phyloP scores from a whole-genome alignment of 1,284 basidiomycete genomes.

The Ganoderma boninense region DNA sequence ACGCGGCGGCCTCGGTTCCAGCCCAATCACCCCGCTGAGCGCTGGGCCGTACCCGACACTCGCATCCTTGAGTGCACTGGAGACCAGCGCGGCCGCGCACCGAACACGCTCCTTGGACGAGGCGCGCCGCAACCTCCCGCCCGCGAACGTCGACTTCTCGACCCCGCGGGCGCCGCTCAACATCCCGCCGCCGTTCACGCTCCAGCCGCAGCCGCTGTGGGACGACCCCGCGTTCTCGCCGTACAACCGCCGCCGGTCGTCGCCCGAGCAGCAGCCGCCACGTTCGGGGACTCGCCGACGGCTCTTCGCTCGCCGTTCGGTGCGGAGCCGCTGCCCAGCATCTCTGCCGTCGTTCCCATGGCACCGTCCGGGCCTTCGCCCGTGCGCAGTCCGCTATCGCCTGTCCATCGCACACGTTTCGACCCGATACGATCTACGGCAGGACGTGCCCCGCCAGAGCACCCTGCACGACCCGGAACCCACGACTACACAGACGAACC shows the following conservation, averaged over 20 bases:
- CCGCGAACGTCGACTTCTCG: conserved; percentile 44
- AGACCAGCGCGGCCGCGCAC: conserved; percentile 18
- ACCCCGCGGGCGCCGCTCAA: conserved; percentile 53
- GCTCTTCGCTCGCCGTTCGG: conserved; percentile 22
- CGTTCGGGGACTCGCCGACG: conserved; percentile 21
- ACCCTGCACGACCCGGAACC: conserved; percentile 31
- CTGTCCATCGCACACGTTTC: conserved; percentile 26
- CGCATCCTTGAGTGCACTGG: conserved; percentile 31
- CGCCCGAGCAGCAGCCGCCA: conserved; percentile 22
- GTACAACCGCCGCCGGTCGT: conserved; percentile 35
- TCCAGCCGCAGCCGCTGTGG: conserved; percentile 74
- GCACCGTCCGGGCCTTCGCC: conserved; percentile 19
- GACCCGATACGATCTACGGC: conserved; percentile 33
- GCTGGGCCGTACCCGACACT: conserved; percentile 28
- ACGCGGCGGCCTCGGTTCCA: conserved; percentile 17
- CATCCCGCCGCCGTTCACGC: conserved; percentile 68
- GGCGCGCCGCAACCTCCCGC: conserved; percentile 25
- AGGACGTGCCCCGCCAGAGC: conserved; percentile 26
- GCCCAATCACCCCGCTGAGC: conserved; percentile 18
- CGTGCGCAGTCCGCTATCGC: conserved; percentile 25
- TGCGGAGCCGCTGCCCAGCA: conserved; percentile 27
- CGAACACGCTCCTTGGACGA: conserved; percentile 22
- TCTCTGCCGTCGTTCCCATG: conserved; percentile 28
- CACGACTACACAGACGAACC: conserved; percentile 31
- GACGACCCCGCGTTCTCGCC: conserved; percentile 49